phyloP scores from a whole-genome alignment of 2,329 filamentous ascomycete species.

The Fusarium pseudoanthophilum region DNA sequence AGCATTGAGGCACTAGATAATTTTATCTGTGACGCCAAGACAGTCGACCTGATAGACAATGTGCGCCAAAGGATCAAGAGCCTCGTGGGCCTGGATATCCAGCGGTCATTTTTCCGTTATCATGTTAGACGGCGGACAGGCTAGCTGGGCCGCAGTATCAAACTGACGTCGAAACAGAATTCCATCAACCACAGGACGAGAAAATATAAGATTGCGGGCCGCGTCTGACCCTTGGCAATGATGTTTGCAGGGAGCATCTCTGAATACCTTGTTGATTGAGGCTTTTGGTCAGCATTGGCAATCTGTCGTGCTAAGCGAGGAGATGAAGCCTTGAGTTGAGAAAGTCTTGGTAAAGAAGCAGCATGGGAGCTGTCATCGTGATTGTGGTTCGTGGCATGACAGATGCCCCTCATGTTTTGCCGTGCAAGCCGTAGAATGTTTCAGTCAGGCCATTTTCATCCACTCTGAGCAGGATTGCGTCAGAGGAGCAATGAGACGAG shows the following conservation, averaged over 20 bases:
- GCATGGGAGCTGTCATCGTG: conserved; percentile 4
- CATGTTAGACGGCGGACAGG: conserved; percentile 13
- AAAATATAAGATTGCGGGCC: conserved; percentile 39
- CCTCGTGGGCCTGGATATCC: conserved; percentile 9
- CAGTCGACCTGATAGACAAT: conserved; percentile 25
- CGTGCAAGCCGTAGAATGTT: conserved; percentile 22
- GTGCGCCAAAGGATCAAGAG: conserved; percentile 13
- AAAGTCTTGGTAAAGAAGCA: conserved; percentile 13
- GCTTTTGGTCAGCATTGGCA: conserved; percentile 17
- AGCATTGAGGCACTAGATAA: conserved; percentile 29
- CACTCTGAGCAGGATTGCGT: conserved; percentile 15
- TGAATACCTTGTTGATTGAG: conserved; percentile 2
- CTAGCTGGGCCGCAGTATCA: conserved; percentile 17
- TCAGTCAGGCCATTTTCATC: conserved; percentile 36
- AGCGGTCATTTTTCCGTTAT: conserved; percentile 27
- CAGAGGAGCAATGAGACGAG: conserved; percentile 29
- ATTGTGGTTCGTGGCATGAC: background rate
- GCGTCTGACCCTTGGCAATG: conserved; percentile 28
- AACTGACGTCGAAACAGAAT: conserved; percentile 40
- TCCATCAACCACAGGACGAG: conserved; percentile 46
- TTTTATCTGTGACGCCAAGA: conserved; percentile 43
- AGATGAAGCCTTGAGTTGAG: background rate
- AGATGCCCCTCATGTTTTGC: conserved; percentile 8
- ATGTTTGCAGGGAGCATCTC: conserved; percentile 30
- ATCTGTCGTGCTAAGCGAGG: conserved; percentile 25